Evolutionary conservation across 73 alveolate species (phyloP), one percentile per base, ranked within the genome.

Genomic region (Paramecium bursaria): DNA sequence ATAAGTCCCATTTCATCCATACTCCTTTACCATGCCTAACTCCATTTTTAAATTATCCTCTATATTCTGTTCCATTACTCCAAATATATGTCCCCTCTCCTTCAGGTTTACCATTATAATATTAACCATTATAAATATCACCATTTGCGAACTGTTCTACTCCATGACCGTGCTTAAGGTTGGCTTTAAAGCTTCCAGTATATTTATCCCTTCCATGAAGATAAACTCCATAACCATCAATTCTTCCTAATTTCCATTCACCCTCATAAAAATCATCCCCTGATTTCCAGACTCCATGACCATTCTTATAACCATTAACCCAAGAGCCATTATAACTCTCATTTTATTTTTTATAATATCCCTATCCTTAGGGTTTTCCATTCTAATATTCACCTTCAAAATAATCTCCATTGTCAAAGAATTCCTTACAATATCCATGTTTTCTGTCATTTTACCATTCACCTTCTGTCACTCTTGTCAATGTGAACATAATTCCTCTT

Each of bases 31-130:
- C 89, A 42, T 79, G 85, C 10, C 89, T 79, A 9, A 79, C 67
- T 2, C 89, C 89, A 44, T 79, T 79, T 27, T 79, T 79, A 53
- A 79, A 79, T 23, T 53, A 53, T 7, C 89, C 89, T 53, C 76
- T 79, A 39, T 42, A 79, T 48, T 53, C 75, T 21, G 89, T 48
- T 22, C 76, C 67, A 54, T 79, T 79, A 22, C 26, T 54, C 89
- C 89, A 79, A 6, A 53, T 53, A 57, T 87, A 87, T 54, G 85
- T 80, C 6, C 96, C 99, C 46, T 93, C 74, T 14, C 99, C 99
- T 29, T 89, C 88, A 3, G 95, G 94, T 82, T 90, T 93, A 2
- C 97, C 98, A 54, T 92, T 86, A 25, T 46, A 35, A 85, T 77
- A 91, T 79, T 88, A 51, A 13, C 98, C 98, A 17, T 85, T 73